Evolutionary conservation across 805 yeast genomes (phyloP), one percentile per base, ranked within the genome.

Genomic region (Komagataella pastoris): DNA sequence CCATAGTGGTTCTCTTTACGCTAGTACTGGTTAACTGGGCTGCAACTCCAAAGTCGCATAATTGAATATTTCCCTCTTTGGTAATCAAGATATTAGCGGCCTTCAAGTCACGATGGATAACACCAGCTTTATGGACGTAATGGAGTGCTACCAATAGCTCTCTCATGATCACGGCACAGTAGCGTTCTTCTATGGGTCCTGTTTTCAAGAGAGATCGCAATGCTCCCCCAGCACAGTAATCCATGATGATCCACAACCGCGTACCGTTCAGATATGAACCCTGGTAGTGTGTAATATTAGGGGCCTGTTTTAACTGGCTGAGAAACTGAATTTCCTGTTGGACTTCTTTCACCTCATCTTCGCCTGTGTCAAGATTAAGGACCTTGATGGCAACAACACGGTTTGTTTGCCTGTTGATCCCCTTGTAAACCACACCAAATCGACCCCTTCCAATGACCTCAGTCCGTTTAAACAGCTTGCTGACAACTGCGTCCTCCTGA

Each of bases 21-120:
- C 81, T 79, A 44, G 83, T 76, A 44, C 90, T 75, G 2, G 95
- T 80, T 47, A 90, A 71, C 63, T 88, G 91, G 1, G 97, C 97
- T 0, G 99, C 99, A 19, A 95, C 99, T 36, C 99, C 99, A 68
- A 93, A 93, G 66, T 93, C 99, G 73, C 98, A 91, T 47, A 93
- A 75, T 61, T 87, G 88, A 3, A 95, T 95, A 50, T 76, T 78
- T 5, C 99, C 99, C 49, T 87, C 95, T 57, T 86, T 87, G 5
- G 44, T 18, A 3, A 51, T 44, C 10, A 51, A 21, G 4, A 51
- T 24, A 44, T 51, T 51, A n/a, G 47, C 23, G 3, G 50, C 45
- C 66, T 93, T 93, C 59, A 93, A 79, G 66, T 93, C 99, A 58
- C 99, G 77, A 65, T 93, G 99, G 40, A 93, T 93, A 19, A 95